Percentiles rank a stretch among this genome's conserved stretches.
Evolutionary conservation across 805 yeast genomes (phyloP).

Genomic region (Blastobotrys attinorum): DNA sequence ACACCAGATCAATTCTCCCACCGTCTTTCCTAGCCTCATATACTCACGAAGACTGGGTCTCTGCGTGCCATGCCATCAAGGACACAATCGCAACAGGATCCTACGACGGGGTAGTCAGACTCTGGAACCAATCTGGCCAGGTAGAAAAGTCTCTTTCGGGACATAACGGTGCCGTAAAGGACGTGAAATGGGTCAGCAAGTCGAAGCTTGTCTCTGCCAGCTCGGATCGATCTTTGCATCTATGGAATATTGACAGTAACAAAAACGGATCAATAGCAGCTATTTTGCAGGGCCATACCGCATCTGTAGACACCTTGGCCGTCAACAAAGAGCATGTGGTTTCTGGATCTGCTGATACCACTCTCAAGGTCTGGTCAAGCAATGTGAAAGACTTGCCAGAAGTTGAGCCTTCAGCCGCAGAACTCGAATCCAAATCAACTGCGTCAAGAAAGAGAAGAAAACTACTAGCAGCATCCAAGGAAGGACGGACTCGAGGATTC

Average conservation of each 20-base stretch:
- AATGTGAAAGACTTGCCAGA: conserved; percentile 74
- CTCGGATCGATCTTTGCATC: conserved; percentile 77
- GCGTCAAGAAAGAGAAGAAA: conserved; percentile 85
- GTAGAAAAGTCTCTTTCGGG: conserved; percentile 77
- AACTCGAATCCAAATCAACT: conserved; percentile 46
- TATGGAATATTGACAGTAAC: conserved; percentile 67
- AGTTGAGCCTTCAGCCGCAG: conserved; percentile 34
- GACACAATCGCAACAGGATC: conserved; percentile 72
- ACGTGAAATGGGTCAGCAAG: conserved; percentile 71
- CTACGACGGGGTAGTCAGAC: conserved; percentile 89
- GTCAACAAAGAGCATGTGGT: conserved; percentile 51
- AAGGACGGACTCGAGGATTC: conserved; percentile 75
- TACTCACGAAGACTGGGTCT: conserved; percentile 93
- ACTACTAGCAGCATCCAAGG: conserved; percentile 61
- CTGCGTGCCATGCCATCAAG: conserved; percentile 49
- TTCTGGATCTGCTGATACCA: conserved; percentile 77
- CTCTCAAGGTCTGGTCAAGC: conserved; percentile 85
- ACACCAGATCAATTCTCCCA: conserved; percentile 86
- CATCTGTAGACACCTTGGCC: conserved; percentile 72
- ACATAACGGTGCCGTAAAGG: conserved; percentile 79
- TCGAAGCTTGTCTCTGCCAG: conserved; percentile 78
- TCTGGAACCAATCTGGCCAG: conserved; percentile 76
- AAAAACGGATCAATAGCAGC: conserved; percentile 57
- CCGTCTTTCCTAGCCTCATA: conserved; percentile 88
- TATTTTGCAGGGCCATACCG: conserved; percentile 82